Conservation (phyloP, 2,329 filamentous ascomycete genomes). For the Xylariomycetidae sp. region DNA sequence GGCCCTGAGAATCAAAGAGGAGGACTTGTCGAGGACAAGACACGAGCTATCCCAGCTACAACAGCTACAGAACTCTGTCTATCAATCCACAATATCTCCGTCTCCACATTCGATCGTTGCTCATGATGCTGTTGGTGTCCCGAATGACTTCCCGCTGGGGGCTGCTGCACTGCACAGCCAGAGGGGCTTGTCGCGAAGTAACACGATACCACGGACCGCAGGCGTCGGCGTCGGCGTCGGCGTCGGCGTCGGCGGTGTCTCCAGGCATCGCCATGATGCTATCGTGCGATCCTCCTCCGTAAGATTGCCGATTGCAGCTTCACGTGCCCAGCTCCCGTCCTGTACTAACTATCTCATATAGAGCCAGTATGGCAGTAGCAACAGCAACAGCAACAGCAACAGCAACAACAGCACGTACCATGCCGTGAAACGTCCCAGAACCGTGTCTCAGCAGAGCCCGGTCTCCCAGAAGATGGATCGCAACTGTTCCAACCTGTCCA, state of each 20-base stretch:
- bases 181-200: constrained; percentile 23
- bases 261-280: constrained; percentile 16
- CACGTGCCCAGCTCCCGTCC: constrained; percentile 2
- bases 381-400: too few relatives aligned
- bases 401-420: constrained; percentile 18
- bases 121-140: constrained; percentile 16
- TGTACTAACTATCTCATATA: constrained; percentile 17
- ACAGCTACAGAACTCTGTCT: constrained; percentile 20
- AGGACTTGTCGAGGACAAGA: constrained; percentile 19
- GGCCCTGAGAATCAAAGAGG: constrained; percentile 18
- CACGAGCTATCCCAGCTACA: constrained; percentile 20
- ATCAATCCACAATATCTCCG: constrained; percentile 17
- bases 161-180: constrained; percentile 16
- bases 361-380: constrained; percentile 20
- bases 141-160: constrained; percentile 24
- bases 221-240: constrained; percentile 18
- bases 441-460: constrained; percentile 28
- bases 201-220: constrained; percentile 23
- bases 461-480: constrained; percentile 37
- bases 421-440: constrained; percentile 27
- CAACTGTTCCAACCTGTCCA: constrained; percentile 35
- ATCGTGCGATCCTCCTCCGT: constrained; percentile 18
- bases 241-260: too few relatives aligned
- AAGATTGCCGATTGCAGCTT: constrained; percentile 17
- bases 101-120: constrained; percentile 15